Percentiles rank a stretch among this genome's conserved stretches.
Conservation (phyloP, 1,139 yeast genomes). For the Pneumocystis canis region DNA sequence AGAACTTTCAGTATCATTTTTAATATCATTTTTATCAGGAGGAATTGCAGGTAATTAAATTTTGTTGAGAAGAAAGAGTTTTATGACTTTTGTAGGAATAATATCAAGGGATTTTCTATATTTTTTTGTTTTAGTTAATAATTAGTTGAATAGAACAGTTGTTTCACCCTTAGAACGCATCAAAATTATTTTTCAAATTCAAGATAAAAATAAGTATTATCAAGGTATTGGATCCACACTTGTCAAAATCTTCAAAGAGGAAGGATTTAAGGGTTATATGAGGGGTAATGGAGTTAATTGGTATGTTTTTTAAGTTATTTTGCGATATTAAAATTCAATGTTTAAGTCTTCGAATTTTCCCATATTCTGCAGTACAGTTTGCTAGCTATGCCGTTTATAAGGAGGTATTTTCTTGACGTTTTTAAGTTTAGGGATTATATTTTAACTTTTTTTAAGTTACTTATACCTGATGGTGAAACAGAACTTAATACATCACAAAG, state of each 20-base stretch:
- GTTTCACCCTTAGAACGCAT: slow-evolving; percentile 94
- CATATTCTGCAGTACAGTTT: slow-evolving; percentile 91
- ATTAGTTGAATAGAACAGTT: slow-evolving; percentile 51
- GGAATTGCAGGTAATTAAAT: neutral
- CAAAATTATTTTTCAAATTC: slow-evolving; percentile 79
- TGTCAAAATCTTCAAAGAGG: slow-evolving; percentile 66
- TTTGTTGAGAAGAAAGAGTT: neutral
- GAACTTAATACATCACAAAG: slow-evolving; percentile 43
- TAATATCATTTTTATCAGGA: neutral
- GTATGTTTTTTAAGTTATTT: neutral
- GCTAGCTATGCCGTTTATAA: slow-evolving; percentile 68
- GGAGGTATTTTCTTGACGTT: slow-evolving; percentile 18
- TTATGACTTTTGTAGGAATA: neutral
- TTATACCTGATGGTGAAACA: slow-evolving; percentile 20
- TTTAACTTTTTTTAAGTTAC: slow-evolving; percentile 20
- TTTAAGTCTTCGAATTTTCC: slow-evolving; percentile 66
- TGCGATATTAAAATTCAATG: neutral
- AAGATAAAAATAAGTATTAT: slow-evolving; percentile 54
- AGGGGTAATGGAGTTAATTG: slow-evolving; percentile 80
- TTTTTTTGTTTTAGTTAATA: slow-evolving; percentile 36
- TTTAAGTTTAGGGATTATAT: neutral
- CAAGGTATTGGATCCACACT: slow-evolving; percentile 67
- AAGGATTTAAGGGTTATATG: slow-evolving; percentile 77
- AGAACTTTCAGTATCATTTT: neutral
- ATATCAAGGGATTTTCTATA: neutral